These are phyloP conservation scores for Diospyros lotus DNA, from an alignment of 148 eudicot genomes.

Conservation along the genomic window DNA sequence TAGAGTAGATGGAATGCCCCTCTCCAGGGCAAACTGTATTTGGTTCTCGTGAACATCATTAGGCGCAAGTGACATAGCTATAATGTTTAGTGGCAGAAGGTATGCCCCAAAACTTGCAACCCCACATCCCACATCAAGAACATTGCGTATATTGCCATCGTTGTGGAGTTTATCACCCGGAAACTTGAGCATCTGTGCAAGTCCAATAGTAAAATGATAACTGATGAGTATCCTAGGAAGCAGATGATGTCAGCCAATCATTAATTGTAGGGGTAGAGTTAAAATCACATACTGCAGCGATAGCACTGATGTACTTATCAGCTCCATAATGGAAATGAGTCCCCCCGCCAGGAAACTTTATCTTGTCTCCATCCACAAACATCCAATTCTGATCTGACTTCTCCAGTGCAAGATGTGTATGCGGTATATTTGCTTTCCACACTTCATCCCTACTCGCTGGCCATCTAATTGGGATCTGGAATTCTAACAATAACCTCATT, in stretches of 20 bases:
- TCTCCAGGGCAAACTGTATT: slow-evolving; percentile 76
- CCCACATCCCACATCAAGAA: slow-evolving; percentile 82
- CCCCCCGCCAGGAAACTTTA: slow-evolving; percentile 81
- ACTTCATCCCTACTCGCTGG: slow-evolving; percentile 75
- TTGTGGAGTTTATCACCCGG: slow-evolving; percentile 50
- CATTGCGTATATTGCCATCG: slow-evolving; percentile 57
- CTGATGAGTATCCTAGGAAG: background rate
- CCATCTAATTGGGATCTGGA: slow-evolving; percentile 74
- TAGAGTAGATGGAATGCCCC: slow-evolving; percentile 69
- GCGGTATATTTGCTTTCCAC: slow-evolving; percentile 87
- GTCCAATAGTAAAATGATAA: background rate
- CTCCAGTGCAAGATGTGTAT: slow-evolving; percentile 67
- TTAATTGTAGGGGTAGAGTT: background rate
- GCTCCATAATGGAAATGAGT: slow-evolving; percentile 81
- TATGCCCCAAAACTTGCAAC: slow-evolving; percentile 89
- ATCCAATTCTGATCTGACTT: slow-evolving; percentile 86
- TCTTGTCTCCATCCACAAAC: slow-evolving; percentile 66
- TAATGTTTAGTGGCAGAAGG: slow-evolving; percentile 53
- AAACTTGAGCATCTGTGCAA: slow-evolving; percentile 62
- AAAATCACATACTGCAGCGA: slow-evolving; percentile 48
- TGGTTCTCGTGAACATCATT: slow-evolving; percentile 82
- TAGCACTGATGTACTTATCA: slow-evolving; percentile 57
- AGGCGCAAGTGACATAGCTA: slow-evolving; percentile 76
- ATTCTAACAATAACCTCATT: slow-evolving; percentile 32
- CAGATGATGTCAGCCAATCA: background rate